A percentile compares a stretch with the other conserved stretches of the same genome.
These are phyloP conservation scores for Cutaneotrichosporon sp. DNA, from an alignment of 1,284 basidiomycete species.

Conservation along the genomic window DNA sequence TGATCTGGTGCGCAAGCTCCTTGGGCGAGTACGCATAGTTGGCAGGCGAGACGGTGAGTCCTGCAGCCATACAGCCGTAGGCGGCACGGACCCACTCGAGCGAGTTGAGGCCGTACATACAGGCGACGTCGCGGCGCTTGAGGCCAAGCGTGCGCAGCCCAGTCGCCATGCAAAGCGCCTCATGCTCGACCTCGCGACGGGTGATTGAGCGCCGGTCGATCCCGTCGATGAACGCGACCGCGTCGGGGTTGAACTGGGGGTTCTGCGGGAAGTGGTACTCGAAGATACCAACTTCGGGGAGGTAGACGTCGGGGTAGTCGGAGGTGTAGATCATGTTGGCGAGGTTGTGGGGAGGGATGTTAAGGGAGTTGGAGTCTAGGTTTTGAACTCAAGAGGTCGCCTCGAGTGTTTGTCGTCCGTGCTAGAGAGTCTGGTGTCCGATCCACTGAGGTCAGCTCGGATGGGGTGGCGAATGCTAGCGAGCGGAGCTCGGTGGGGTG, in stretches of 20 bases:
- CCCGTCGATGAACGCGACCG: constrained; percentile 62
- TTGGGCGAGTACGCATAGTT: constrained; percentile 44
- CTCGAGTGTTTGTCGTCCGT: not conserved
- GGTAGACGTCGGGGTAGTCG: constrained; percentile 10
- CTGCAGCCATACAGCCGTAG: constrained; percentile 57
- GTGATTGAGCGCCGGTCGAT: constrained; percentile 61
- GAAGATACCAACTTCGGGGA: constrained; percentile 13
- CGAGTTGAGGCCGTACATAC: constrained; percentile 57
- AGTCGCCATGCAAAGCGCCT: constrained; percentile 61
- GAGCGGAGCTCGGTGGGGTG: not conserved
- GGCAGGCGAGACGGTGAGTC: constrained; percentile 41
- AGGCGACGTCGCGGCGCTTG: constrained; percentile 38
- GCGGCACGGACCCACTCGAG: constrained; percentile 64
- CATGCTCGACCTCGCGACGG: constrained; percentile 59
- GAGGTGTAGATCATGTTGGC: constrained; percentile 8
- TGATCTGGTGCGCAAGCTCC: constrained; percentile 52
- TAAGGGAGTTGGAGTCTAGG: not conserved
- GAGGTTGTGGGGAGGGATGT: not conserved
- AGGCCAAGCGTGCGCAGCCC: constrained; percentile 55
- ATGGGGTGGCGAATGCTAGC: not conserved
- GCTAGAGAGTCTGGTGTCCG: not conserved
- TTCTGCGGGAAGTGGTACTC: constrained; percentile 25
- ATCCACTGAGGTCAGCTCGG: not conserved
- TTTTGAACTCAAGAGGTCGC: not conserved
- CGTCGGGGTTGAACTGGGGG: constrained; percentile 34